Base-by-base conservation (phyloP, 208 protist species). In the Trypanosoma mega region DNA sequence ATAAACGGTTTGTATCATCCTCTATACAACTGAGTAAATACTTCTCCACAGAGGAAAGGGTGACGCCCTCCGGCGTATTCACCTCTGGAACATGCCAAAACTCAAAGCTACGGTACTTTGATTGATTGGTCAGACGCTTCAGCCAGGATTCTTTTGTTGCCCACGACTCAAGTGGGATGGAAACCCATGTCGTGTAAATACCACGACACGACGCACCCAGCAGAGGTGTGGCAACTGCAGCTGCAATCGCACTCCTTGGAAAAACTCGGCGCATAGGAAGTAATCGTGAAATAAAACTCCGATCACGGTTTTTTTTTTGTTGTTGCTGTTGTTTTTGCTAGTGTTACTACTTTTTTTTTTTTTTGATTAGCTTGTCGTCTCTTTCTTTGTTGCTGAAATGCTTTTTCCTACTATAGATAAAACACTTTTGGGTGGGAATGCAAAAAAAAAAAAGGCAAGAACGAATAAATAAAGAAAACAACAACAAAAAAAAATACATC, bases 141-240 rank as follows among this genome's bases (percentile, higher is more conserved):
- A 91, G 52, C 83, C 85, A 92, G 52, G 74, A 76, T 68, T 88
- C 76, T 53, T 80, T 72, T 52, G 56, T 67, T 2, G 80, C 72
- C 78, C 75, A 84, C 6, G 21, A 24, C 58, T 95, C 88, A 34
- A 63, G 63, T 21, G 82, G 74, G 3, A 91, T 69, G 46, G 79
- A 81, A 59, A 59, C 85, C 85, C 84, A 95, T 7, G 74, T 87
- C 11, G 83, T 95, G 77, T 92, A 95, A 66, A 95, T 87, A 45
- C 50, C 33, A 43, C 87, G 84, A 11, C 46, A n/a, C 9, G 72
- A 57, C 12, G n/a, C 67, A 6, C 30, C 29, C n/a, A 68, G 14
- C 6, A 50, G 47, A 23, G 56, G 43, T 31, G 53, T 50, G 14
- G 45, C 44, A 45, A 46, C 31, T 8, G 69, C 24, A 29, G 67